Percentiles rank a stretch among this genome's conserved stretches.
These are phyloP conservation scores for Leccinum olivaceoglutinosum DNA, from an alignment of 1,284 basidiomycete genomes.

Conservation along the genomic window DNA sequence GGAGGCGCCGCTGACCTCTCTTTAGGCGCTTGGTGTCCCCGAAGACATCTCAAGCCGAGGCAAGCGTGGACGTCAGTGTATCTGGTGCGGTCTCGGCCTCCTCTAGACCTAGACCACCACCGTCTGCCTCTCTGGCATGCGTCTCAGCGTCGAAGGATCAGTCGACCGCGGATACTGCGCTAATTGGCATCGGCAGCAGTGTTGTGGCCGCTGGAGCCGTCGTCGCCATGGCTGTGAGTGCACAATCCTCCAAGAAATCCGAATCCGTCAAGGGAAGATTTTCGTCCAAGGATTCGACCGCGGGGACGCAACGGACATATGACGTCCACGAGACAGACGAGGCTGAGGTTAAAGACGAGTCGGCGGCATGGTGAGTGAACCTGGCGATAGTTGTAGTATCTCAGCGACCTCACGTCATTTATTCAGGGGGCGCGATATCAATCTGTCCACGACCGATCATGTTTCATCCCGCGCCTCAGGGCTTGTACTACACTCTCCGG, in stretches of 20 bases:
- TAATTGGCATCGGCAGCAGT: background rate
- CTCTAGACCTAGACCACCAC: background rate
- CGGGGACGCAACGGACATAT: background rate
- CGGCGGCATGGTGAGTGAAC: slow-evolving; percentile 7
- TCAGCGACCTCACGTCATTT: background rate
- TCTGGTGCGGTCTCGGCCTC: background rate
- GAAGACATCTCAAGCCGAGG: background rate
- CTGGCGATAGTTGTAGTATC: background rate
- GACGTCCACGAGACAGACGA: background rate
- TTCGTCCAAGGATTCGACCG: background rate
- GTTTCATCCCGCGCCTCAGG: background rate
- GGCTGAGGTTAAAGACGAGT: background rate
- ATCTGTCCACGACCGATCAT: background rate
- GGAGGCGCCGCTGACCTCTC: background rate
- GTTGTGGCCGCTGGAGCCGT: background rate
- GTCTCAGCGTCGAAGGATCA: background rate
- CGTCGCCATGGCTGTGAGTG: background rate
- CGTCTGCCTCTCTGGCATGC: background rate
- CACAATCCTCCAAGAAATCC: background rate
- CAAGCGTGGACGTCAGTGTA: background rate
- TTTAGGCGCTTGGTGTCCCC: background rate
- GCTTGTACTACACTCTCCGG: background rate
- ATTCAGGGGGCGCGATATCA: slow-evolving; percentile 4
- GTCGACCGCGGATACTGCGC: background rate
- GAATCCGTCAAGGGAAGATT: background rate